Percentiles rank a stretch among this genome's conserved stretches.
These are phyloP conservation scores for Massospora cicadina DNA, from an alignment of 371 early-diverging fungal genomes.

Conservation along the genomic window DNA sequence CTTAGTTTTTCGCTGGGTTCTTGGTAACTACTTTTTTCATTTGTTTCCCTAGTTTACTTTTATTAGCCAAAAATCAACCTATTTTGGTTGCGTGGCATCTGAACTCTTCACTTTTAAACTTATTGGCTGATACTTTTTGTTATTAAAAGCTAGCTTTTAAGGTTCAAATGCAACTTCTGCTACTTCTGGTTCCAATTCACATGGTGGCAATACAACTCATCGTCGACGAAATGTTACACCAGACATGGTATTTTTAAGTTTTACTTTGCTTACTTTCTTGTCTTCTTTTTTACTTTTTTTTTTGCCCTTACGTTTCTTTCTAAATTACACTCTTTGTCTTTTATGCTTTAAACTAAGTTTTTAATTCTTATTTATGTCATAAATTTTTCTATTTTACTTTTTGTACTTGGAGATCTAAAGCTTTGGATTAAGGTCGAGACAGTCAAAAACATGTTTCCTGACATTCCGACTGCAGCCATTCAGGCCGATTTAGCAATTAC, in stretches of 20 bases:
- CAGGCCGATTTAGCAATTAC: constrained; percentile 67
- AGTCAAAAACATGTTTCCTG: constrained; percentile 71
- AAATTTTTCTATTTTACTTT: not conserved
- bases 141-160: not conserved
- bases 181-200: not conserved
- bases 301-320: too few relatives aligned
- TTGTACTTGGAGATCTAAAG: not conserved
- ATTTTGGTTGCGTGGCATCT: too few relatives aligned
- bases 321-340: too few relatives aligned
- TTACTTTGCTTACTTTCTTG: too few relatives aligned
- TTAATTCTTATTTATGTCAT: not conserved
- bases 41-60: not conserved
- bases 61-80: too few relatives aligned
- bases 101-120: too few relatives aligned
- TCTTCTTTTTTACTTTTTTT: too few relatives aligned
- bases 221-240: constrained; percentile 30
- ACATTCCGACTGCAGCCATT: constrained; percentile 64
- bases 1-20: constrained; percentile 51
- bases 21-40: constrained; percentile 25
- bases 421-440: constrained; percentile 33
- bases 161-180: not conserved
- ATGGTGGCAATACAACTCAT: not conserved
- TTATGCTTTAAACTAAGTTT: not conserved
- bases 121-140: too few relatives aligned
- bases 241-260: constrained; percentile 30